These are phyloP conservation scores for Penicillium sp. DNA, from an alignment of 2,329 filamentous ascomycete genomes.

Conservation along the genomic window DNA sequence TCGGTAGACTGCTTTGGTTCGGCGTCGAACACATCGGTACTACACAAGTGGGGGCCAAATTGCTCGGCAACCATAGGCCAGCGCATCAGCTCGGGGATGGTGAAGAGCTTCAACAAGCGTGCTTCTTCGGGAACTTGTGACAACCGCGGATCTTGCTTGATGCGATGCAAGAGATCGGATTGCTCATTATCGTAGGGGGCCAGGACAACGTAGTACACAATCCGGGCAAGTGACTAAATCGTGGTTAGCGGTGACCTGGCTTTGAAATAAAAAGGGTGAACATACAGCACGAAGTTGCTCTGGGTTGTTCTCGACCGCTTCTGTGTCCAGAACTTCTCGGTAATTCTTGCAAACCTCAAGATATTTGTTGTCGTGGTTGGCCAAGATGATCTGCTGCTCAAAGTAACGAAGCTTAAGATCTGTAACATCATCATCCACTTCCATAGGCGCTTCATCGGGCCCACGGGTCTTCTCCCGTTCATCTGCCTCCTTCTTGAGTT, in stretches of 20 bases:
- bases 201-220: slow-evolving; percentile 96
- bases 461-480: slow-evolving; percentile 73
- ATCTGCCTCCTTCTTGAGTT: slow-evolving; percentile 80
- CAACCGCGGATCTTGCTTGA: slow-evolving; percentile 81
- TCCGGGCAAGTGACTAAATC: slow-evolving; percentile 76
- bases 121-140: slow-evolving; percentile 74
- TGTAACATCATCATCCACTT: slow-evolving; percentile 83
- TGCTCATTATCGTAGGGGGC: slow-evolving; percentile 98
- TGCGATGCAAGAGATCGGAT: slow-evolving; percentile 91
- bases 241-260: slow-evolving; percentile 3
- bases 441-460: slow-evolving; percentile 73
- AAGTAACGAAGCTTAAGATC: slow-evolving; percentile 95
- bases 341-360: slow-evolving; percentile 98
- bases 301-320: slow-evolving; percentile 87
- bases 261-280: slow-evolving; percentile 9
- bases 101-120: slow-evolving; percentile 89
- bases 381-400: slow-evolving; percentile 92
- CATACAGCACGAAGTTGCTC: slow-evolving; percentile 80
- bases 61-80: slow-evolving; percentile 91
- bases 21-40: slow-evolving; percentile 84
- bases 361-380: slow-evolving; percentile 97
- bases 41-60: slow-evolving; percentile 83
- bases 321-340: slow-evolving; percentile 91
- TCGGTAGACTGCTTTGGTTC: slow-evolving; percentile 64
- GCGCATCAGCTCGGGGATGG: slow-evolving; percentile 93